These are phyloP conservation scores for Tylopilus plumbeoviolaceoides DNA, from an alignment of 768 basidiomycete genomes.

Conservation along the genomic window DNA sequence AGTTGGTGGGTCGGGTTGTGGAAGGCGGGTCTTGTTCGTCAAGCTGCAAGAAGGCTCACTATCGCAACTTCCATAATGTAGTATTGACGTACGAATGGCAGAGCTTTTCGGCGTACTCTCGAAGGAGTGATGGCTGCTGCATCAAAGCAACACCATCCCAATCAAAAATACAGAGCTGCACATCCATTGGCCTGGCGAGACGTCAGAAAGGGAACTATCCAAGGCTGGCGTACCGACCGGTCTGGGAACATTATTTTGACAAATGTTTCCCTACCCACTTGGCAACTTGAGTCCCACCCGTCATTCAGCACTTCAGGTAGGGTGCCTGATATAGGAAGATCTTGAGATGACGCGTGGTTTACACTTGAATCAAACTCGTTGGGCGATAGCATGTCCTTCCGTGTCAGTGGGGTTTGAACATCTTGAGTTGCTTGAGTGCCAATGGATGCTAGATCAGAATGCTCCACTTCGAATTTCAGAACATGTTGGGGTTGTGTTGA, in stretches of 20 bases:
- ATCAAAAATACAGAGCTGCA: conserved; percentile 45
- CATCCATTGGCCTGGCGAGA: conserved; percentile 48
- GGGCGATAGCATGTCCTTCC: background rate
- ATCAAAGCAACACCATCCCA: conserved; percentile 23
- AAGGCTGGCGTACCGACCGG: conserved; percentile 35
- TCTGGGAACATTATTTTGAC: conserved; percentile 56
- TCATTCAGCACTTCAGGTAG: background rate
- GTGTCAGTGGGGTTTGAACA: background rate
- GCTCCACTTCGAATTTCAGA: conserved; percentile 40
- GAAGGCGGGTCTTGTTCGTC: conserved; percentile 17
- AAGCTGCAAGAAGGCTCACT: conserved; percentile 30
- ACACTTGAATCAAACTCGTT: background rate
- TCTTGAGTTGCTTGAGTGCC: background rate
- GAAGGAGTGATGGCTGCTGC: conserved; percentile 40
- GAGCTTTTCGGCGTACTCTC: conserved; percentile 38
- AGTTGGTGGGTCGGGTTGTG: conserved; percentile 48
- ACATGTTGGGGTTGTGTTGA: conserved; percentile 16
- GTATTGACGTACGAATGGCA: conserved; percentile 39
- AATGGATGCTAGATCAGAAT: conserved; percentile 6
- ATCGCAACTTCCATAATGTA: background rate
- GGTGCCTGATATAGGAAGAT: background rate
- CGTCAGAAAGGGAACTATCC: conserved; percentile 2
- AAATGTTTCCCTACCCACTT: conserved; percentile 34
- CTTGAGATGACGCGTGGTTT: background rate
- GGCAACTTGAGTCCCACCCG: conserved; percentile 26